Percentiles rank a stretch among this genome's conserved stretches.
These are phyloP conservation scores for Lachancea dasiensis DNA, from an alignment of 805 yeast species.

Conservation along the genomic window DNA sequence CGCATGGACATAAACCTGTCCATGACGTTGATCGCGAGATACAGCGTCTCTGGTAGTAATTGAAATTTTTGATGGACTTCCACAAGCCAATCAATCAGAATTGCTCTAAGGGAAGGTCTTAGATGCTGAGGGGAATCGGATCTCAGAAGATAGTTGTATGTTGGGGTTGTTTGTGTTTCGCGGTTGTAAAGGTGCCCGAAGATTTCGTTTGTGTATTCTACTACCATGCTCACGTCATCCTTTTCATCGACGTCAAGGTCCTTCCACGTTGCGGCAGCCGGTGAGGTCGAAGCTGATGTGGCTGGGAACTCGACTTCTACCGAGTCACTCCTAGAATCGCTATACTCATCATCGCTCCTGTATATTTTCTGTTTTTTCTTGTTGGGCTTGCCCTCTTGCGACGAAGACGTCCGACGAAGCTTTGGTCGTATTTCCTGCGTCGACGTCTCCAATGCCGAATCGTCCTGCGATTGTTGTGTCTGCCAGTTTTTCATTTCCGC, in stretches of 20 bases:
- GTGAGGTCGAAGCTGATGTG: no score
- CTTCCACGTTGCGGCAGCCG: neutral
- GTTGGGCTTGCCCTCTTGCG: neutral
- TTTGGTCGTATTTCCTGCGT: constrained; percentile 3
- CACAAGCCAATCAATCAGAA: constrained; percentile 89
- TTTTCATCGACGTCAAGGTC: constrained; percentile 65
- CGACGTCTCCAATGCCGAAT: neutral
- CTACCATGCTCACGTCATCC: constrained; percentile 80
- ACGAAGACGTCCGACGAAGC: neutral
- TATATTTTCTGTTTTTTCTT: constrained; percentile 20
- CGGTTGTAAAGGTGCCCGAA: constrained; percentile 66
- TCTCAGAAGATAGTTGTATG: constrained; percentile 52
- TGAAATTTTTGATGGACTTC: constrained; percentile 83
- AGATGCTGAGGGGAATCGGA: constrained; percentile 51
- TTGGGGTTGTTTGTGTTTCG: constrained; percentile 66
- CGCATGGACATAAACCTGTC: constrained; percentile 79
- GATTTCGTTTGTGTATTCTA: constrained; percentile 83
- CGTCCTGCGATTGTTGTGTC: constrained; percentile 6
- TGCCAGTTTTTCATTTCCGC: constrained; percentile 10
- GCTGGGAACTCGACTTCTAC: neutral
- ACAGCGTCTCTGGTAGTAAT: constrained; percentile 79
- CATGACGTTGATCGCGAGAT: constrained; percentile 76
- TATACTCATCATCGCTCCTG: constrained; percentile 13
- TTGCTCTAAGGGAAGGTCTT: constrained; percentile 78
- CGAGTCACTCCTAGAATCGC: constrained; percentile 2